Conservation (phyloP, 148 eudicot species). For the Tetragonia tetragonoides region DNA sequence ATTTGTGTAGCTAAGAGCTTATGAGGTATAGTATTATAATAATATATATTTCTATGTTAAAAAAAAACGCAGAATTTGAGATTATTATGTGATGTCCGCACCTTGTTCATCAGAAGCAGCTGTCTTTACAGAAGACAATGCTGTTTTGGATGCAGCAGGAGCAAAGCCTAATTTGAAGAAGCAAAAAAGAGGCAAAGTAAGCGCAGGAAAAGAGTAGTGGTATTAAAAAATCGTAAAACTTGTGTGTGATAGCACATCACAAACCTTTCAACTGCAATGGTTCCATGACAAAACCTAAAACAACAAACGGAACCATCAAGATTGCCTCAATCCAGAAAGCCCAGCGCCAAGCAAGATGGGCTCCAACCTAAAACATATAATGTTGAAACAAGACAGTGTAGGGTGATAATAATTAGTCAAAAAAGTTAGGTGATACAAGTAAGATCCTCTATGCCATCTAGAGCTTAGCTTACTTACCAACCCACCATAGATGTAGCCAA, state of each 20-base stretch:
- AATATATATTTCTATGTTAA: neutral
- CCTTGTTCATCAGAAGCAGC: conserved; percentile 53
- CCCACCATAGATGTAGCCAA: conserved; percentile 97
- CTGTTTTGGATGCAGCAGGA: conserved; percentile 49
- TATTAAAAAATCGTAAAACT: neutral
- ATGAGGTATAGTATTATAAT: too few relatives aligned
- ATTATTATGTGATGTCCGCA: conserved; percentile 8
- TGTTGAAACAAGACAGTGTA: neutral
- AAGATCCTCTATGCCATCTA: neutral
- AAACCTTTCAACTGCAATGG: conserved; percentile 90
- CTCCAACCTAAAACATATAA: conserved; percentile 53
- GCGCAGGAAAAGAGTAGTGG: conserved; percentile 5
- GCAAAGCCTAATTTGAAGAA: conserved; percentile 54
- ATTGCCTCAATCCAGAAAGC: conserved; percentile 80
- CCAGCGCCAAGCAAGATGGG: conserved; percentile 64
- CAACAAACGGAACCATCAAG: conserved; percentile 89
- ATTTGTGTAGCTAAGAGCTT: neutral
- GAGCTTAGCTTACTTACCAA: conserved; percentile 43
- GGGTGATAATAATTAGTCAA: neutral
- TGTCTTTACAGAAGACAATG: conserved; percentile 36
- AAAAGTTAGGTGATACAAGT: neutral
- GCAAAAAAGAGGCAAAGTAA: conserved; percentile 6
- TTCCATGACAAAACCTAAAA: conserved; percentile 80
- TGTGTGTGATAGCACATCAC: neutral
- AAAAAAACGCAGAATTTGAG: neutral